A percentile compares a stretch with the other conserved stretches of the same genome.
phyloP scores from a whole-genome alignment of 164 flowering plant species.

The Aristolochia californica region DNA sequence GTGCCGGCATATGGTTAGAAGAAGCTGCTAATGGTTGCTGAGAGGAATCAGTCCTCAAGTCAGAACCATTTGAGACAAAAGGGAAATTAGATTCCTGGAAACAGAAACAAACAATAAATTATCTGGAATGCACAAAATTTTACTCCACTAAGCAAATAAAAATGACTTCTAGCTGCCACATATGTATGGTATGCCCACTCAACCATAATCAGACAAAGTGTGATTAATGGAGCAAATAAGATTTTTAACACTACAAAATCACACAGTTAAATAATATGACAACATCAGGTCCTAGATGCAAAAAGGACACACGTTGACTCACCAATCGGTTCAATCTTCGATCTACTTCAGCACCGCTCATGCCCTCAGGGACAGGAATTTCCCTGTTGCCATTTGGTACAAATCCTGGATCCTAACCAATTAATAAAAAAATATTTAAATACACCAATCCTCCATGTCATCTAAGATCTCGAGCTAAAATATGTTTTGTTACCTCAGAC shows the following conservation, averaged over 20 bases:
- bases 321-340: slow-evolving; percentile 38
- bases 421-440: slow-evolving; percentile 5
- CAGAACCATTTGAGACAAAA: slow-evolving; percentile 21
- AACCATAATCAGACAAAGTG: too few species aligned
- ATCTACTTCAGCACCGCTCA: slow-evolving; percentile 67
- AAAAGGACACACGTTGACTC: slow-evolving; percentile 6
- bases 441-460: not conserved
- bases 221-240: too few species aligned
- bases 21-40: slow-evolving; percentile 24
- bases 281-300: not conserved
- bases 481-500: slow-evolving; percentile 50
- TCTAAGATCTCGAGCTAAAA: not conserved
- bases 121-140: too few species aligned
- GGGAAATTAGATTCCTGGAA: slow-evolving; percentile 17
- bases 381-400: slow-evolving; percentile 44
- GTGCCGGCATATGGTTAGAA: slow-evolving; percentile 21
- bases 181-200: too few species aligned
- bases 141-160: too few species aligned
- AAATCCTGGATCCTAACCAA: slow-evolving; percentile 57
- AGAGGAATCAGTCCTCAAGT: slow-evolving; percentile 34
- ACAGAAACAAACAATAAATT: too few species aligned
- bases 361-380: slow-evolving; percentile 59
- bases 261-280: not conserved
- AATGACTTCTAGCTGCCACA: too few species aligned
- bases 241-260: too few species aligned